Evolutionary conservation across 2,329 filamentous ascomycete species (phyloP), one percentile per base, ranked within the genome.

Genomic region (Ophiostoma populinum): DNA sequence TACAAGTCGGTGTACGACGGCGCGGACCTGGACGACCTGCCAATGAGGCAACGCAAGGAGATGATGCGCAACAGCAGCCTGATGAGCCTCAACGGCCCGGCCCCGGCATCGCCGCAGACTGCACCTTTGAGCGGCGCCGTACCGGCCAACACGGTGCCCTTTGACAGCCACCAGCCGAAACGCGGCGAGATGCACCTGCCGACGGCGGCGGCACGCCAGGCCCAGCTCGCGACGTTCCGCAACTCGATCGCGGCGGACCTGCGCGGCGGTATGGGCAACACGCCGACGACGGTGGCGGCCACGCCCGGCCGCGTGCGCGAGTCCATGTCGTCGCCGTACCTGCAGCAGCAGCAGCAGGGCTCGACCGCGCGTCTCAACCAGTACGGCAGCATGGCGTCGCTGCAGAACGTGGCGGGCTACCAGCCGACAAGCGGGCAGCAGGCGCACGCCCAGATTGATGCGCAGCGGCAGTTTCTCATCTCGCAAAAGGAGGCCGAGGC

Each of bases 181-280:
- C 60, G 70, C 20, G 49, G 51, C 35, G 62, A 59, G 15, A 22
- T 33, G 6, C 40, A 52, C 2, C 40, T 61, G 6, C 58, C 59
- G 3, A 54, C 60, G 4, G 49, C 51, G 15, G 51, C 58, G 7
- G 58, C 55, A 10, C 65, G 72, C 25, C 65, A 76, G 37, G 61
- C 67, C 1, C 66, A 70, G 40, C 63, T 85, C 20, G 70, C 75
- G 16, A 68, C 59, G 35, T 85, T 80, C 63, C 67, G 79, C 33
- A 66, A 70, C 43, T 75, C 69, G 1, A 61, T 80, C 2, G 66
- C 70, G 15, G 62, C 71, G 10, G 75, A 80, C 29, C 55, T 78
- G n/a, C 59, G 63, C 17, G 19, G n/a, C 24, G 13, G 20, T 11
- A 48, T 56, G 3, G 54, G 52, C 10, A 53, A 54, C 5, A 55